Conservation (phyloP, 2,329 filamentous ascomycete genomes). For the Curvularia hawaiiensis region DNA sequence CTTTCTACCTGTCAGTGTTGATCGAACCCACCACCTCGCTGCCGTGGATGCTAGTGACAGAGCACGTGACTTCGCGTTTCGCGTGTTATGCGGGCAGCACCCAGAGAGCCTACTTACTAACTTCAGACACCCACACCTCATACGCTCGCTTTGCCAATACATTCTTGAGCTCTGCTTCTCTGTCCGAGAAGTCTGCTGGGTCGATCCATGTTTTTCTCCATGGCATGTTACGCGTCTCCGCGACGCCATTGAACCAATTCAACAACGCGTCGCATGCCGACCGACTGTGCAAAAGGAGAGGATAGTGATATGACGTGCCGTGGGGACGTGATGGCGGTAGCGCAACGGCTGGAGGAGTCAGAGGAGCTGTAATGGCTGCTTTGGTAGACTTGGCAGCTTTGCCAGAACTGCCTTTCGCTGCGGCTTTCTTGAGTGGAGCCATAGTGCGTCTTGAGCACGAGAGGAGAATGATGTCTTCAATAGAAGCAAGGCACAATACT, state of each 20-base stretch:
- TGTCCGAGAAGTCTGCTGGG: conserved; percentile 39
- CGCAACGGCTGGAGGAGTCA: conserved; percentile 15
- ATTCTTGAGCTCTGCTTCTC: conserved; percentile 39
- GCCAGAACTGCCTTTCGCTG: conserved; percentile 10
- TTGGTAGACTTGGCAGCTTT: conserved; percentile 7
- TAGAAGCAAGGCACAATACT: neutral
- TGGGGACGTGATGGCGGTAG: conserved; percentile 38
- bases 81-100: neutral
- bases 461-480: neutral
- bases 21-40: neutral
- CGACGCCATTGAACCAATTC: conserved; percentile 39
- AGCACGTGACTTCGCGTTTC: conserved; percentile 27
- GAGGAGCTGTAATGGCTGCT: conserved; percentile 21
- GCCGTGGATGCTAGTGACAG: no score
- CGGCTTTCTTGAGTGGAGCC: conserved; percentile 21
- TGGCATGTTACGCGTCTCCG: conserved; percentile 43
- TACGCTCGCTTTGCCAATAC: conserved; percentile 62
- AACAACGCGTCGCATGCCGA: conserved; percentile 28
- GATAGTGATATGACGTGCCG: conserved; percentile 36
- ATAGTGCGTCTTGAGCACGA: conserved; percentile 10
- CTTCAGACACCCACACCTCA: conserved; percentile 70
- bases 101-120: conserved; percentile 49
- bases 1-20: conserved; percentile 16
- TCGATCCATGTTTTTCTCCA: conserved; percentile 63
- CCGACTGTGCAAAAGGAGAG: conserved; percentile 31